Base-by-base conservation (phyloP, 352 stramenopile genomes). In the Plasmopara halstedii region DNA sequence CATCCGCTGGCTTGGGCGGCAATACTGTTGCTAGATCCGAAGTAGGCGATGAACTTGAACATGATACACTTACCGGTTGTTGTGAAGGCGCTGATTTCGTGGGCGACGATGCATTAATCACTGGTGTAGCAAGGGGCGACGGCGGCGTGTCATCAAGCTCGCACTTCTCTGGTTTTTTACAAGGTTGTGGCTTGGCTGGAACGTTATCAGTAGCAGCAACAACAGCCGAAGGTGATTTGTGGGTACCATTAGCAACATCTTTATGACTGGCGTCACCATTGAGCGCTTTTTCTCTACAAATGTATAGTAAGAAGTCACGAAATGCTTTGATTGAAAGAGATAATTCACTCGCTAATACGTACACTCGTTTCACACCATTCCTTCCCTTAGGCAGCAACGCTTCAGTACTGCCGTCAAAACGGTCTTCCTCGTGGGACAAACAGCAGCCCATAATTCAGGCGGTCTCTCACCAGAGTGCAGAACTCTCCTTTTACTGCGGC, bases 371-470 rank as follows among this genome's bases (percentile, higher is more conserved):
- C 33, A 29, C 53, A 34, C 50, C 50, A 39, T 53, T 64, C 50
- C 48, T 45, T 42, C 77, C 76, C 55, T 84, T 86, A 48, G 67
- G 57, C 46, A 87, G 58, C 41, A 87, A 63, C 43, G 65, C 57
- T 32, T 75, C 64, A 23, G 40, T 70, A 38, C 62, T 64, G 38
- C 44, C 46, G 29, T 83, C 70, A 44, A 83, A 82, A 42, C 52
- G 67, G 35, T 87, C 75, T 33, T 87, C 75, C 37, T 87, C 75
- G 50, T 56, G 62, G 34, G 75, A 87, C 47, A 64, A 65, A 38
- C 75, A 87, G 56, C 75, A 87, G 50, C 75, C 75, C 75, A 87
- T 87, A 23, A 23, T 13, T 19, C 29, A 34, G 18, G 21, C 23
- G 17, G 22, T 55, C 50, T 59, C 42, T 48, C n/a, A 46, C 25